Base-by-base conservation (phyloP, 2,329 filamentous ascomycete species). In the Thelonectria discophora region DNA sequence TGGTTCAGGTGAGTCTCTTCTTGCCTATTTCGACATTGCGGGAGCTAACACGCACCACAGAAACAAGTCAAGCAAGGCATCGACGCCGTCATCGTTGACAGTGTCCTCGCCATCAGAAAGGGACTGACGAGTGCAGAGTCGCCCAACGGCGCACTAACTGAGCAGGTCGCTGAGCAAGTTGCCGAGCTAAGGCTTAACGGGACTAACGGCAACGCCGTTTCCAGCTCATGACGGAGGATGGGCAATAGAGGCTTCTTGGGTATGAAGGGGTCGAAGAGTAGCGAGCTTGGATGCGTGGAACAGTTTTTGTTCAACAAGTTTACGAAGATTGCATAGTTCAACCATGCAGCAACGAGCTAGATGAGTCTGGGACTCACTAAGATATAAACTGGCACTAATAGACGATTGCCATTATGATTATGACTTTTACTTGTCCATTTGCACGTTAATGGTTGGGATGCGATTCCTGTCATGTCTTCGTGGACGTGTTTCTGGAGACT, bases 71-170 rank as follows among this genome's bases (percentile, higher is more conserved):
- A 92, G 56, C 92, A 97, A 78, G 94, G 95, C 49, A 97, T 99
- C 64, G 95, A 99, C 74, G 95, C 95, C 1, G 94, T 99, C 55
- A 99, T 99, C 73, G 95, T 98, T 13, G 95, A 99, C 75, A 95
- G 88, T 64, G 94, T 99, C 3, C 85, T 98, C 30, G 92, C 92
- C 42, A 97, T 99, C 69, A 88, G 94, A 48, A 93, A 97, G 77
- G 94, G 93, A 1, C 84, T 99, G 63, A 95, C 92, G 4, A 76
- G 64, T 11, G 60, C 59, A 11, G 63, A 63, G 45, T 43, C 52
- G 3, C 43, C 55, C 24, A 68, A 67, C 39, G 60, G 59, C 30
- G 56, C 58, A 20, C 32, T 71, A 45, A 67, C 51, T 37, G 65
- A 71, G 32, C 58, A 66, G 34, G 50, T 71, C 54, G 69, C 49